Percentiles rank a stretch among this genome's conserved stretches.
These are phyloP conservation scores for barley (Hordeum vulgare) DNA, from an alignment of 176 grass and related monocot genomes.

Conservation along the genomic window DNA sequence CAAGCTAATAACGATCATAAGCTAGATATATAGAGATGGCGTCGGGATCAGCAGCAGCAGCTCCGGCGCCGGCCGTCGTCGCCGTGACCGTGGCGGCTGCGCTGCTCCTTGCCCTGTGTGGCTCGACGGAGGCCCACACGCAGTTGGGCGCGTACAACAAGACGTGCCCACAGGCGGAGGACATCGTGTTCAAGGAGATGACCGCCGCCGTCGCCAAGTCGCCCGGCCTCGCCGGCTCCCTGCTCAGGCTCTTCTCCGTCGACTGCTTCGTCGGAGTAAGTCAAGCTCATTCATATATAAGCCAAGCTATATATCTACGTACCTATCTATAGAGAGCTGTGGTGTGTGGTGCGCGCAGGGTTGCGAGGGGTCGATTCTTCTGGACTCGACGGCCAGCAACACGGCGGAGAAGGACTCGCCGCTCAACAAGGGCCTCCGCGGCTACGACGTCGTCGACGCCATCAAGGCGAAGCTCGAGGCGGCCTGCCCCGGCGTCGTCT, in stretches of 20 bases:
- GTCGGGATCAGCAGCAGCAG: background rate
- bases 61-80: background rate
- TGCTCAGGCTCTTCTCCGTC: conserved; percentile 59
- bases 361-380: conserved; percentile 68
- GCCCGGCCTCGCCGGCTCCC: conserved; percentile 33
- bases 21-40: background rate
- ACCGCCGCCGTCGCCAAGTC: conserved; percentile 23
- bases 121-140: conserved; percentile 25
- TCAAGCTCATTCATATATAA: background rate
- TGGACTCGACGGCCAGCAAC: conserved; percentile 47
- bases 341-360: background rate
- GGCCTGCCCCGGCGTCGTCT: background rate
- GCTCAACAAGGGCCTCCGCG: conserved; percentile 46
- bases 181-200: conserved; percentile 47
- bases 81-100: background rate
- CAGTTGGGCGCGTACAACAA: conserved; percentile 47
- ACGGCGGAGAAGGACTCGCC: conserved; percentile 59
- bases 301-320: background rate
- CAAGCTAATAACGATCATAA: background rate
- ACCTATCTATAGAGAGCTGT: background rate
- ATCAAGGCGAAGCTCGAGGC: conserved; percentile 58
- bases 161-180: conserved; percentile 63
- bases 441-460: conserved; percentile 44
- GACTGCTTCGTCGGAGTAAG: conserved; percentile 48
- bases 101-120: background rate